Base-by-base conservation (phyloP, 306 rosid species). In the Cicer judaicum region DNA sequence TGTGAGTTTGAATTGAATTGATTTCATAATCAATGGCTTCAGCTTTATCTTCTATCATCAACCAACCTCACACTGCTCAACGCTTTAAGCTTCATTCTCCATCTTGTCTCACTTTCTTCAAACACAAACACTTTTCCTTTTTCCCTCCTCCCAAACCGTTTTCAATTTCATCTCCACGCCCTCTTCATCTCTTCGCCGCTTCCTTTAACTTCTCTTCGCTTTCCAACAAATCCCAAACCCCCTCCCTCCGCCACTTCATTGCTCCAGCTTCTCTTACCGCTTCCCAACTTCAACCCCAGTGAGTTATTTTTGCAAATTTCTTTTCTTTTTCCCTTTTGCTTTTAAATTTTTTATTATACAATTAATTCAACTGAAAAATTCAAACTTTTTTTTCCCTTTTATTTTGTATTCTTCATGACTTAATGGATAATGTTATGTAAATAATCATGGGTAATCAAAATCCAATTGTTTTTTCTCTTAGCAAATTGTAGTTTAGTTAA, bases 241-340 rank as follows among this genome's bases (percentile, higher is more conserved):
- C 89, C 8, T 66, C 85, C 68, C 84, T 88, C 54, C 83, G 64
- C 8, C 80, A 68, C 67, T 89, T 88, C 83, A 34, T 84, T 11
- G 84, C 87, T 46, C 86, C 75, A 72, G 89, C 93, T 43, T 57
- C 93, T 48, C 84, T 88, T 39, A 69, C 88, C 21, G 83, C 87
- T 64, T 81, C 90, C 9, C 85, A 90, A 64, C 63, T 78, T 39
- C 92, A 55, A 74, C 81, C 84, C 7, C 80, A 44, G 97, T 92
- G 38, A 82, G 89, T 85, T 74, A 5, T 29, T 50, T 5, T 44
- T 50, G 8, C 71, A 6, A 18, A 15, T 1, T 21, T 24, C 29
- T 2, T 18, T 29, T 6, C 1, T 9, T 50, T 14, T 64, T 8
- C 13, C 16, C 6, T 2, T 59, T 68, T 18, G 64, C 64, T 64